phyloP scores from a whole-genome alignment of 208 protist genomes.

The Kentomonas sorsogonicus region DNA sequence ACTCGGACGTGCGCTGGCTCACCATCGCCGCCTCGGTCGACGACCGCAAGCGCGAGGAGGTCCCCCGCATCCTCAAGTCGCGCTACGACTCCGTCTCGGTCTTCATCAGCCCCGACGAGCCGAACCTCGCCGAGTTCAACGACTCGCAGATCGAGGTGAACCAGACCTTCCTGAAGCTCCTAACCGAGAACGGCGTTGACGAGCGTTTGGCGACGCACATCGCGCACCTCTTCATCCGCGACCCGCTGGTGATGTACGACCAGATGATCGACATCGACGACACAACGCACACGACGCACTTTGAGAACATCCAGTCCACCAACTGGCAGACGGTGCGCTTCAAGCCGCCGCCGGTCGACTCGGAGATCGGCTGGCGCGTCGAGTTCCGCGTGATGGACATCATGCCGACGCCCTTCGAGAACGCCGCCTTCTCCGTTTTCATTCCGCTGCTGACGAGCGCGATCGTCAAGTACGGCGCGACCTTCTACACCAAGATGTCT shows the following conservation, averaged over 20 bases:
- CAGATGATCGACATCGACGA: constrained; percentile 94
- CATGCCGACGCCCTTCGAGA: constrained; percentile 98
- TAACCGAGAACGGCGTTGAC: constrained; percentile 90
- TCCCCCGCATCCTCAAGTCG: constrained; percentile 92
- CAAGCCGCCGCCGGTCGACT: constrained; percentile 89
- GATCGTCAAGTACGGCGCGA: constrained; percentile 93
- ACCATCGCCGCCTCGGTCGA: constrained; percentile 96
- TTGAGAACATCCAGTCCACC: constrained; percentile 98
- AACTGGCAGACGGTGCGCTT: constrained; percentile 98
- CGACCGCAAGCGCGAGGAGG: constrained; percentile 91
- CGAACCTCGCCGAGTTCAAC: constrained; percentile 84
- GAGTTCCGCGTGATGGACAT: constrained; percentile 97
- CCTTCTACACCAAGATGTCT: constrained; percentile 96
- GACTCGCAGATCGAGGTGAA: constrained; percentile 85
- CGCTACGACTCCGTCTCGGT: constrained; percentile 95
- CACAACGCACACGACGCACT: constrained; percentile 92
- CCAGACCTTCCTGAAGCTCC: constrained; percentile 56
- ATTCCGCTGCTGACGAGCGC: constrained; percentile 92
- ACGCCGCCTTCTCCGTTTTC: constrained; percentile 97
- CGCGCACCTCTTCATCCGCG: constrained; percentile 97
- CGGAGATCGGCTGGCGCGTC: constrained; percentile 94
- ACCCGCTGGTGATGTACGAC: constrained; percentile 97
- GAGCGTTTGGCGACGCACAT: constrained; percentile 92
- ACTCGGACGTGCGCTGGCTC: constrained; percentile 96
- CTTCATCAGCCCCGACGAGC: constrained; percentile 78